Conservation (phyloP, 1,139 yeast species). For the Meyerozyma elateridarum region DNA sequence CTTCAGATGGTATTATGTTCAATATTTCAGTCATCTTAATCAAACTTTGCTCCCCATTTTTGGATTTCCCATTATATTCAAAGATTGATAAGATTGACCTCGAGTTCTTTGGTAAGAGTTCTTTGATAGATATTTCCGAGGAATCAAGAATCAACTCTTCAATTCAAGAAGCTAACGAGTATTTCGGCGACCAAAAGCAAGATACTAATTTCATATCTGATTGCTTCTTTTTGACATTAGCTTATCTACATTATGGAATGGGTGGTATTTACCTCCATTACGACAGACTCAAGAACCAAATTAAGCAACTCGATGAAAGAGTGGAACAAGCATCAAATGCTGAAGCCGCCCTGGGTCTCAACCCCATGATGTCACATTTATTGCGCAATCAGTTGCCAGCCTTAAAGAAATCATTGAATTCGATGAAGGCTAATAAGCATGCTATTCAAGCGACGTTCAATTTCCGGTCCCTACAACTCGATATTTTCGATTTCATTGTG, state of each 20-base stretch:
- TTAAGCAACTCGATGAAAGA: constrained; percentile 50
- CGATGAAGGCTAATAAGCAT: constrained; percentile 42
- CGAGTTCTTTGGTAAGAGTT: constrained; percentile 50
- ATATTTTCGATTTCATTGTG: constrained; percentile 68
- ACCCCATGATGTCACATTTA: constrained; percentile 29
- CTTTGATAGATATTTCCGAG: constrained; percentile 60
- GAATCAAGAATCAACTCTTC: constrained; percentile 85
- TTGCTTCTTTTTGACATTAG: constrained; percentile 73
- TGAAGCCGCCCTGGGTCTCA: constrained; percentile 18
- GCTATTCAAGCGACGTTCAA: constrained; percentile 59
- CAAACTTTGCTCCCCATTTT: constrained; percentile 77
- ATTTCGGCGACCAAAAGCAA: constrained; percentile 28
- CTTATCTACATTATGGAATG: constrained; percentile 83
- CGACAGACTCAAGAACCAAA: constrained; percentile 47
- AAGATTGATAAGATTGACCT: constrained; percentile 76
- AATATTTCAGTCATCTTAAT: constrained; percentile 67
- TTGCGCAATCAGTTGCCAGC: constrained; percentile 38
- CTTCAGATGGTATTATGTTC: constrained; percentile 79
- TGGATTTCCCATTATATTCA: constrained; percentile 53
- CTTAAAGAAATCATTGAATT: constrained; percentile 36
- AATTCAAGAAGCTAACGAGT: constrained; percentile 60
- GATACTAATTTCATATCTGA: constrained; percentile 75
- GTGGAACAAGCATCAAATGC: constrained; percentile 42
- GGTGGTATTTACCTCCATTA: constrained; percentile 69
- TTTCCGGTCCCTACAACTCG: constrained; percentile 51